Percentiles rank a stretch among this genome's conserved stretches.
These are phyloP conservation scores for Hibiscus mutabilis DNA, from an alignment of 345 rosid species.

Conservation along the genomic window DNA sequence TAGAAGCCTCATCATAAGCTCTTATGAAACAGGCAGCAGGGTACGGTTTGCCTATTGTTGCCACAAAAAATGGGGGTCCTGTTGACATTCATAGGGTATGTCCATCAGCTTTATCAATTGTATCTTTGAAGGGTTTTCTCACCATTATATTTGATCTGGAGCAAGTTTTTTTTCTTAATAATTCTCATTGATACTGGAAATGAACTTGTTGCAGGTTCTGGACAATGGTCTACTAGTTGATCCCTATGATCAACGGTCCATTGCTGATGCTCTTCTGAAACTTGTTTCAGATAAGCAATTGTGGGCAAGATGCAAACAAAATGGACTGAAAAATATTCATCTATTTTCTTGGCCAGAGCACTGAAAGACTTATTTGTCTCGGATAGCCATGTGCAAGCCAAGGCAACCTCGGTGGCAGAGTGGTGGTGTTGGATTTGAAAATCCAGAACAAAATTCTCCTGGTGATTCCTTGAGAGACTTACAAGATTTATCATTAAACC, in stretches of 20 bases:
- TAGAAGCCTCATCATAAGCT: background rate
- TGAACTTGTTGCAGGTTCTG: constrained; percentile 39
- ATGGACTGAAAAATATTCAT: constrained; percentile 65
- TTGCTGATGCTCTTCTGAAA: constrained; percentile 62
- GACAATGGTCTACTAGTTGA: constrained; percentile 79
- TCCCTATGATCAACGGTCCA: constrained; percentile 65
- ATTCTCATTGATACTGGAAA: background rate
- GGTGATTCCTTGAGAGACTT: constrained; percentile 60
- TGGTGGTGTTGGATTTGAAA: constrained; percentile 30
- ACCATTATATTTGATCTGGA: background rate
- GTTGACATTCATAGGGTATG: constrained; percentile 71
- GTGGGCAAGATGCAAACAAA: constrained; percentile 66
- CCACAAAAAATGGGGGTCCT: constrained; percentile 89
- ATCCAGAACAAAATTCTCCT: constrained; percentile 49
- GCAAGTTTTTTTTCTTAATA: background rate
- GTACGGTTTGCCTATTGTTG: constrained; percentile 78
- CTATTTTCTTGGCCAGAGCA: constrained; percentile 73
- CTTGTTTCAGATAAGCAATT: constrained; percentile 71
- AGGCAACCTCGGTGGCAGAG: constrained; percentile 74
- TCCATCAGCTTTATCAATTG: background rate
- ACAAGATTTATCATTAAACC: constrained; percentile 60
- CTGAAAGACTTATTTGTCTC: constrained; percentile 54
- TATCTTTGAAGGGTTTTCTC: constrained; percentile 6
- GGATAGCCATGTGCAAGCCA: constrained; percentile 58
- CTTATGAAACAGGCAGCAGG: constrained; percentile 66